Percentiles rank a stretch among this genome's conserved stretches.
Conservation (phyloP, 345 rosid species). For the Lumnitzera littorea region DNA sequence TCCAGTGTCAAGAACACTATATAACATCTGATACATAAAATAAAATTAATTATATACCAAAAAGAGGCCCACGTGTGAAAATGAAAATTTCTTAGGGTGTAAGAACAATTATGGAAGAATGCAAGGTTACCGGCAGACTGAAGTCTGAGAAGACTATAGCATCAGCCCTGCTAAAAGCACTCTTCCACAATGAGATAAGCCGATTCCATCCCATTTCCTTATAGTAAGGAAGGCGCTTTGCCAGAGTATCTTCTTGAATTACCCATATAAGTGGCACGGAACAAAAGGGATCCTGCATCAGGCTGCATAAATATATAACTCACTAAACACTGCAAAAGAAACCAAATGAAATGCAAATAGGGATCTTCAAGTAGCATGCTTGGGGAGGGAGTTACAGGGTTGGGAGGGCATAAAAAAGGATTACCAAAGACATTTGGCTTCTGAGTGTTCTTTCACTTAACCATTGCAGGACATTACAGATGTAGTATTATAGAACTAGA, state of each 20-base stretch:
- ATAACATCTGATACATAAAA: conserved; percentile 67
- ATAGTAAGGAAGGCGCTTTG: conserved; percentile 65
- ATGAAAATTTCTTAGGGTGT: background rate
- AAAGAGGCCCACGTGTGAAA: conserved; percentile 10
- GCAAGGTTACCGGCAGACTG: conserved; percentile 59
- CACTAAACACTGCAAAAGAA: conserved; percentile 38
- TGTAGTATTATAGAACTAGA: too few relatives aligned
- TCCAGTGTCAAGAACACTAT: conserved; percentile 87
- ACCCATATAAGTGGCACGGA: conserved; percentile 89
- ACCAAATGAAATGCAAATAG: conserved; percentile 13
- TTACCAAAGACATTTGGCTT: too few relatives aligned
- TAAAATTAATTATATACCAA: conserved; percentile 21
- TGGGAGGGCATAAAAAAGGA: too few relatives aligned
- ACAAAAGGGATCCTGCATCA: conserved; percentile 95
- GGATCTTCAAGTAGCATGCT: too few relatives aligned
- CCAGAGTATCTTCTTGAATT: conserved; percentile 82
- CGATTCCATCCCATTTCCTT: conserved; percentile 46
- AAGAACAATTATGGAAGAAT: conserved; percentile 6
- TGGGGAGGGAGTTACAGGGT: too few relatives aligned
- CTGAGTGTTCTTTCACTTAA: too few relatives aligned
- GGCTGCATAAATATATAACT: conserved; percentile 81
- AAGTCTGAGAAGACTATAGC: conserved; percentile 77
- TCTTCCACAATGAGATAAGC: conserved; percentile 71
- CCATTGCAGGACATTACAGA: too few relatives aligned
- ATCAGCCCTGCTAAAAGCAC: conserved; percentile 68